Percentiles rank a stretch among this genome's conserved stretches.
phyloP scores from a whole-genome alignment of 208 protist genomes.

The Trypanosoma lewisi region DNA sequence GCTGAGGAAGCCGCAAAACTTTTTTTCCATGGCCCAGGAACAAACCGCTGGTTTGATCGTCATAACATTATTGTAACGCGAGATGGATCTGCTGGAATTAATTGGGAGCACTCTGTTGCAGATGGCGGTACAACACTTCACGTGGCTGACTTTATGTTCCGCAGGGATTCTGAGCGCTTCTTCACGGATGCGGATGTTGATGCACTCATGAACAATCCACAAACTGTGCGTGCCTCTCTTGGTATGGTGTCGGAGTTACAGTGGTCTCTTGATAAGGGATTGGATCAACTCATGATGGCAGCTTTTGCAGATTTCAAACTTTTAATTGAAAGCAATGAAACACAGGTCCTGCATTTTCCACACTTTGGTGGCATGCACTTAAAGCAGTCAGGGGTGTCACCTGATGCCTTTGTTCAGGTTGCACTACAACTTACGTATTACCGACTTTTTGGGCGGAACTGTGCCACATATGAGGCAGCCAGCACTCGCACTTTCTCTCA shows the following conservation, averaged over 20 bases:
- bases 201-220: not conserved
- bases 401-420: slow-evolving; percentile 47
- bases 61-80: slow-evolving; percentile 44
- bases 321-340: slow-evolving; percentile 37
- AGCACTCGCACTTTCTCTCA: slow-evolving; percentile 43
- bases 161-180: slow-evolving; percentile 22
- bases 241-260: slow-evolving; percentile 21
- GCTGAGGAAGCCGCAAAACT: slow-evolving; percentile 32
- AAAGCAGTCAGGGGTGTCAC: slow-evolving; percentile 28
- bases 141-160: slow-evolving; percentile 43
- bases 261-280: slow-evolving; percentile 26
- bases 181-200: slow-evolving; percentile 17
- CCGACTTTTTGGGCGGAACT: slow-evolving; percentile 33
- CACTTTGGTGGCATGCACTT: slow-evolving; percentile 32
- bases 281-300: slow-evolving; percentile 25
- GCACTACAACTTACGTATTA: slow-evolving; percentile 44
- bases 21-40: slow-evolving; percentile 36
- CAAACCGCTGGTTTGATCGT: slow-evolving; percentile 55
- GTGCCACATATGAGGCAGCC: slow-evolving; percentile 50
- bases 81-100: slow-evolving; percentile 41
- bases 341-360: slow-evolving; percentile 33
- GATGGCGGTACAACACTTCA: slow-evolving; percentile 42
- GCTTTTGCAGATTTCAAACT: slow-evolving; percentile 33
- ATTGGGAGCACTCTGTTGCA: slow-evolving; percentile 42
- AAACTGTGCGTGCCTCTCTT: not conserved